Percentiles rank a stretch among this genome's conserved stretches.
Conservation (phyloP, 2,329 filamentous ascomycete species). For the Aspergillus sp. region DNA sequence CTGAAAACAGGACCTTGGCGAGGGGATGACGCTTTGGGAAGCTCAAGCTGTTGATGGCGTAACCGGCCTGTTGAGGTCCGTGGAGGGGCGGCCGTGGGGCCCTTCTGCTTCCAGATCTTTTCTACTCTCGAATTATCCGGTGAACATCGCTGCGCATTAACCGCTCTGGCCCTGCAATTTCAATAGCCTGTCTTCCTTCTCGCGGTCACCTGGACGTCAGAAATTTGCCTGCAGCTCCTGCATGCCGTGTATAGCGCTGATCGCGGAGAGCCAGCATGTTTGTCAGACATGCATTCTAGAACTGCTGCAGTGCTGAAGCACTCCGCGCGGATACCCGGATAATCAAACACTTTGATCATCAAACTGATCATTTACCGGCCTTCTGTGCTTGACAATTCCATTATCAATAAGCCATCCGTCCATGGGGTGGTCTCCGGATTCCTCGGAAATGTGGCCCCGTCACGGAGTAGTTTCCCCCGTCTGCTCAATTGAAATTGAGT, state of each 20-base stretch:
- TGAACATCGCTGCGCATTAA: background rate
- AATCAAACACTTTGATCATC: background rate
- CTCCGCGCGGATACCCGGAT: background rate
- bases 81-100: conserved; percentile 21
- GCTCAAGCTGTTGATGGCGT: conserved; percentile 20
- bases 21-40: conserved; percentile 14
- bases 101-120: conserved; percentile 3
- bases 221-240: background rate
- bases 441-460: conserved; percentile 10
- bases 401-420: conserved; percentile 5
- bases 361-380: background rate
- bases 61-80: conserved; percentile 25
- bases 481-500: background rate
- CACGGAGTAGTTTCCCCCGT: background rate
- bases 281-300: conserved; percentile 15
- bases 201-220: conserved; percentile 9
- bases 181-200: background rate
- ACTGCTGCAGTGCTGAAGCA: background rate
- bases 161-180: background rate
- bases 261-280: conserved; percentile 1
- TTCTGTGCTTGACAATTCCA: background rate
- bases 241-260: background rate
- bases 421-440: background rate
- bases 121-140: background rate
- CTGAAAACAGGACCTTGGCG: conserved; percentile 11